These are phyloP conservation scores for Candida ficus DNA, from an alignment of 805 yeast species.

Conservation along the genomic window DNA sequence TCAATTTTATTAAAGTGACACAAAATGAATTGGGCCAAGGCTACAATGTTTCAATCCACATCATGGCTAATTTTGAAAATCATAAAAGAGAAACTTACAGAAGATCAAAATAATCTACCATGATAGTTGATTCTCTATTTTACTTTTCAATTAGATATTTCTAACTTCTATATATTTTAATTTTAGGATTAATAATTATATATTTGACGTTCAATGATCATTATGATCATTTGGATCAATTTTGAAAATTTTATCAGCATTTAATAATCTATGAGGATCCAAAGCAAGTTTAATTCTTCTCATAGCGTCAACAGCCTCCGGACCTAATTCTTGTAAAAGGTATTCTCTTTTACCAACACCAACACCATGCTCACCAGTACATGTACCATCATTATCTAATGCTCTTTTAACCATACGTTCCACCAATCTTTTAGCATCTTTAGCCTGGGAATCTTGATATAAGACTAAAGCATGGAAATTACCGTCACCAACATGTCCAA, in stretches of 20 bases:
- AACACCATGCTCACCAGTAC: constrained; percentile 85
- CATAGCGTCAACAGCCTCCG: constrained; percentile 65
- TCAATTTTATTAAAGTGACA: too few species aligned
- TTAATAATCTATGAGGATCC: constrained; percentile 68
- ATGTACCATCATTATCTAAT: constrained; percentile 69
- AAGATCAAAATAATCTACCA: too few species aligned
- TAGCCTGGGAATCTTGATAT: constrained; percentile 46
- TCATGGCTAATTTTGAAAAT: too few species aligned
- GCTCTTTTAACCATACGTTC: constrained; percentile 63
- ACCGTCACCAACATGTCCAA: constrained; percentile 85
- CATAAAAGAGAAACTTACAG: too few species aligned
- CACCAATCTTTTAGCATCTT: constrained; percentile 44
- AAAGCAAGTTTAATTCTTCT: constrained; percentile 64
- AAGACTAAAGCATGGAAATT: constrained; percentile 68
- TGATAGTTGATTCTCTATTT: too few species aligned
- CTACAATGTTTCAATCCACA: too few species aligned
- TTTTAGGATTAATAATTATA: too few species aligned
- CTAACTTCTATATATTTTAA: too few species aligned
- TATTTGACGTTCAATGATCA: constrained; percentile 11
- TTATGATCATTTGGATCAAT: constrained; percentile 49
- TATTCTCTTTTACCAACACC: constrained; percentile 72
- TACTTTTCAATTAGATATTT: too few species aligned
- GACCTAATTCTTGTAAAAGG: constrained; percentile 59
- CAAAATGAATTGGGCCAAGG: too few species aligned
- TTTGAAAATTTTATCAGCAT: constrained; percentile 75